Base-by-base conservation (phyloP, 306 rosid genomes). In the Corylus heterophylla region DNA sequence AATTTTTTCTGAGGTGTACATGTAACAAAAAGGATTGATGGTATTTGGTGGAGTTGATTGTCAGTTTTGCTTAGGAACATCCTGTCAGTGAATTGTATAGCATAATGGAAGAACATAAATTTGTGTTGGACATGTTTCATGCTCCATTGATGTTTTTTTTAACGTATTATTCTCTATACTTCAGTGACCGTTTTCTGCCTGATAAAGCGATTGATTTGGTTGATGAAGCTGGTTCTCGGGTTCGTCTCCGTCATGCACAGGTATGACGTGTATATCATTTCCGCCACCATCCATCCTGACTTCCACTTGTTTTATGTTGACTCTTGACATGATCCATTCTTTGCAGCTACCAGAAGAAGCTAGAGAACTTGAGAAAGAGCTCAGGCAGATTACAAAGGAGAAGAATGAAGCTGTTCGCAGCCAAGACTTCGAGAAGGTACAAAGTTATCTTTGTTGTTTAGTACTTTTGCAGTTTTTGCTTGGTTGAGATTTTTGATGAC, bases 221-320 rank as follows among this genome's bases (percentile, higher is more conserved):
- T 89, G 98, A 94, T 78, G 98, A 94, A 85, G 98, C 98, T 74
- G 98, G 98, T 74, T 94, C 98, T 54, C 90, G 97, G 10, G 98
- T 94, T 58, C 89, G 97, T 74, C 97, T 94, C 68, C 97, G 87
- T 71, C 97, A 94, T 88, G 98, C 98, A 35, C 97, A 90, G 90
- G 98, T 91, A 82, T 77, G 68, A n/a, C 59, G 56, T 52, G 17
- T 59, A 27, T 54, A 54, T 51, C 48, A 11, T 49, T 17, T 48
- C 20, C 37, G 63, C 69, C 54, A 22, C 16, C 75, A 39, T 76
- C 77, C 74, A 52, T 55, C 48, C 7, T 75, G 22, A 74, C 31
- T 29, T 55, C 51, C 61, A 45, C 55, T 52, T 49, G 5, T 12
- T 35, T 51, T 55, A 63, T 58, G 76, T 74, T 91, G 79, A 83